Evolutionary conservation across 352 stramenopile genomes (phyloP), one percentile per base, ranked within the genome.

Genomic region (Phytophthora cajani): DNA sequence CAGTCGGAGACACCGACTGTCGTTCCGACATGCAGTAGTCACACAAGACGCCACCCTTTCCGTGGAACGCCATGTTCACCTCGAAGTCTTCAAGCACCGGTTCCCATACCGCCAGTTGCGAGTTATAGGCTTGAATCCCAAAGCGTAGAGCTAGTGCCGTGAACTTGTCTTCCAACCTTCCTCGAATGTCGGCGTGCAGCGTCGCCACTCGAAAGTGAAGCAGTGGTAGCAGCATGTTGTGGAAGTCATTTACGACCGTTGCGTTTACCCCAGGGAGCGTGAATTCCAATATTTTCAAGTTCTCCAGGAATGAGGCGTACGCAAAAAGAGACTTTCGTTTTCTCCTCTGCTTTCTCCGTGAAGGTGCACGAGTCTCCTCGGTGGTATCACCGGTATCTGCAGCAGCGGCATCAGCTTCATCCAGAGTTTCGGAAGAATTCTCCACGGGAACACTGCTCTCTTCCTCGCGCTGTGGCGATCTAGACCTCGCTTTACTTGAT

Each of bases 181-280:
- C 85, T 33, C 86, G 78, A 23, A 95, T 72, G 55, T 92, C 83
- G 0, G 88, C 69, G 51, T 91, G 79, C n/a, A 96, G 66, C n/a
- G 79, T 81, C 11, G 77, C 72, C 14, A 94, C 67, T 10, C 85
- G 85, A n/a, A 92, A 81, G 58, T 96, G 88, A 68, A 96, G 64
- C 42, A 96, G 50, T 2, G 88, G 88, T 14, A 96, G 67, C 46
- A 94, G 64, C 88, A 96, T 96, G 56, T 96, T 94, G 70, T 96
- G 86, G 40, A 94, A 94, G 64, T 96, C 88, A 61, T 96, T 96
- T 14, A 96, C 80, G 27, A 96, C 75, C 7, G 88, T 96, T 9
- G 88, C 85, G 33, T 93, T 91, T 32, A 96, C 68, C 11, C 87
- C 88, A 30, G 88, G 87, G 0, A 96, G 71, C 40, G 76, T 88